Percentiles rank a stretch among this genome's conserved stretches.
These are phyloP conservation scores for Novymonas esmeraldas DNA, from an alignment of 208 protist species.

Conservation along the genomic window DNA sequence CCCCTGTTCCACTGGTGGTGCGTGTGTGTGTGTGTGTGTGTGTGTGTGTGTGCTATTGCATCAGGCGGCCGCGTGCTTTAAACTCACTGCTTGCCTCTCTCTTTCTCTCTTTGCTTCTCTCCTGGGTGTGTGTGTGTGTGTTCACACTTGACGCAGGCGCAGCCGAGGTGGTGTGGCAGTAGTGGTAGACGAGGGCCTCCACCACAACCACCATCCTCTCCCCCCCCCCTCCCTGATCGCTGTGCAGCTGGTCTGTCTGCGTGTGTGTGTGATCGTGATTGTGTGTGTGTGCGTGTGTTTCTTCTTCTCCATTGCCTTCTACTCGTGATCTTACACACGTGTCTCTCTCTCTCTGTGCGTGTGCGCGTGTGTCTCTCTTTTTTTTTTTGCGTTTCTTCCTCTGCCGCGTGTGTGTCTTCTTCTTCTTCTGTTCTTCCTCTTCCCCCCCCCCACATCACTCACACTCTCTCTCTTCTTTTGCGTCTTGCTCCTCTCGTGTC, in stretches of 20 bases:
- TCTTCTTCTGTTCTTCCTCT: background rate
- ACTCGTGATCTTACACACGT: background rate
- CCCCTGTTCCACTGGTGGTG: too few species aligned
- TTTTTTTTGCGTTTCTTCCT: constrained; percentile 2
- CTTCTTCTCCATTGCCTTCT: background rate
- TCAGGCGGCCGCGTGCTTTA: background rate
- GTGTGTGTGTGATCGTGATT: constrained; percentile 2
- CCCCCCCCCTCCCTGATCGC: background rate
- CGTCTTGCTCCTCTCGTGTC: background rate
- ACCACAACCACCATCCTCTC: background rate
- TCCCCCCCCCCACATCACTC: too few species aligned
- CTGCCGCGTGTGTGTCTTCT: background rate
- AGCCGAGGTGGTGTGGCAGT: background rate
- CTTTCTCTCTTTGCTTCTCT: background rate
- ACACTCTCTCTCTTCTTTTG: constrained; percentile 8
- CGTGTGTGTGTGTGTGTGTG: too few species aligned
- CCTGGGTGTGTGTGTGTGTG: background rate
- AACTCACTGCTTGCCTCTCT: constrained; percentile 2
- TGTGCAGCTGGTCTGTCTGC: background rate
- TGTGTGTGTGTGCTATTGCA: background rate
- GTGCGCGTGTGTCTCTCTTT: background rate
- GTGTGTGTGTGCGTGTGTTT: background rate
- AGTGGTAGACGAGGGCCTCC: background rate
- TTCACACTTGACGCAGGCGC: background rate
- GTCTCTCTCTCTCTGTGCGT: background rate